A percentile compares a stretch with the other conserved stretches of the same genome.
Evolutionary conservation across 192 early-diverging fungal species (phyloP).

Genomic region (Coemansia sp.): DNA sequence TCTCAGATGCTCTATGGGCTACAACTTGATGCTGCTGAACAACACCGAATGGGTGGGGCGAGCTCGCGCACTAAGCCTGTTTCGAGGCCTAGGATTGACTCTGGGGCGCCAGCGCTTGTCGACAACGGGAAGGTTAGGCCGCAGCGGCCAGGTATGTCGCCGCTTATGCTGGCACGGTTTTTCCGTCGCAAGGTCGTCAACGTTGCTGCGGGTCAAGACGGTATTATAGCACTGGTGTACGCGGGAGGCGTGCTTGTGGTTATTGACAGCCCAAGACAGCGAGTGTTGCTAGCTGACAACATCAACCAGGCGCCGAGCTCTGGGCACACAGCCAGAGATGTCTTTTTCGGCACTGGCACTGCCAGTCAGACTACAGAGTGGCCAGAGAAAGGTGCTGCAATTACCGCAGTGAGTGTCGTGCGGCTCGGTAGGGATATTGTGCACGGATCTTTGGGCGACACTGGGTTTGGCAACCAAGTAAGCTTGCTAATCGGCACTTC

Average conservation of each 20-base stretch:
- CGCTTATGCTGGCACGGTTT: slow-evolving; percentile 50
- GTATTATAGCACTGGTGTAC: slow-evolving; percentile 29
- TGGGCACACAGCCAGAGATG: neutral
- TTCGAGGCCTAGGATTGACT: slow-evolving; percentile 1
- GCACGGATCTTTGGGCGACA: neutral
- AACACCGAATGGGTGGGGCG: neutral
- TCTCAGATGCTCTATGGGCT: slow-evolving; percentile 34
- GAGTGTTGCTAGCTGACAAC: slow-evolving; percentile 39
- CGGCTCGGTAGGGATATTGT: slow-evolving; percentile 6
- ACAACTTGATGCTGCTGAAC: slow-evolving; percentile 9
- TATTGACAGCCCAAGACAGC: slow-evolving; percentile 37
- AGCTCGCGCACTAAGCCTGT: neutral
- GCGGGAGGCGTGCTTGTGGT: slow-evolving; percentile 36
- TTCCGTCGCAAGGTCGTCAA: slow-evolving; percentile 13
- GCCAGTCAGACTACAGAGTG: neutral
- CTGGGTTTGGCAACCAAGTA: neutral
- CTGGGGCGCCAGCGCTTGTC: neutral
- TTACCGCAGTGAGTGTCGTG: slow-evolving; percentile 5
- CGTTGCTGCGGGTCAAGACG: slow-evolving; percentile 22
- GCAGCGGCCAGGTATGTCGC: slow-evolving; percentile 17
- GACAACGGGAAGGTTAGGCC: neutral
- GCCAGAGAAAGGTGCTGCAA: neutral
- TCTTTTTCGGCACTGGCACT: slow-evolving; percentile 17
- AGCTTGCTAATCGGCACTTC: slow-evolving; percentile 34
- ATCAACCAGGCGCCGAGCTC: slow-evolving; percentile 30